Conservation (phyloP, 2,329 filamentous ascomycete species). For the Cladophialophora bantiana region DNA sequence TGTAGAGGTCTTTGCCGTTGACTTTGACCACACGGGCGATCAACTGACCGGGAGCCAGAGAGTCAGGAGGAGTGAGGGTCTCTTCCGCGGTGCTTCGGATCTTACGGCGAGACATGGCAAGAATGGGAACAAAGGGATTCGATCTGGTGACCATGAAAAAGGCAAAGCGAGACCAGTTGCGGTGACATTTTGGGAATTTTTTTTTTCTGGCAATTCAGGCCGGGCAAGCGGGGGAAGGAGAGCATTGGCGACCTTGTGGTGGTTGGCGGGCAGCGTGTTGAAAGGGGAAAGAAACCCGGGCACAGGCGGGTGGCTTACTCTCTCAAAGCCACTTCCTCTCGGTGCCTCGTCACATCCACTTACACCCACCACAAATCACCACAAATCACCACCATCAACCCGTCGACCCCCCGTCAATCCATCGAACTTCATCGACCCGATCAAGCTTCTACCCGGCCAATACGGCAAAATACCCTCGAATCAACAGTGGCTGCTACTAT, state of each 20-base stretch:
- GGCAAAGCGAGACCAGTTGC: background rate
- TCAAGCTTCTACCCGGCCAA: background rate
- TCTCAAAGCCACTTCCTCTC: background rate
- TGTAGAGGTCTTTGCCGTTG: slow-evolving; percentile 89
- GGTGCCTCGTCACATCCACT: too few relatives aligned
- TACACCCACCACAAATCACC: too few relatives aligned
- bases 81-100: slow-evolving; percentile 80
- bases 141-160: background rate
- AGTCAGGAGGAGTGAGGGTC: slow-evolving; percentile 66
- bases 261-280: background rate
- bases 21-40: slow-evolving; percentile 82
- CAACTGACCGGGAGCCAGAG: slow-evolving; percentile 59
- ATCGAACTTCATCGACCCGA: too few relatives aligned
- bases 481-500: background rate
- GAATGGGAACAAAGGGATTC: background rate
- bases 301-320: slow-evolving; percentile 1
- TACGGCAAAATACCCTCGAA: background rate
- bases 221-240: background rate
- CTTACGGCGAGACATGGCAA: slow-evolving; percentile 69
- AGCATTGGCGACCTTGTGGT: too few relatives aligned
- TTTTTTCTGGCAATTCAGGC: background rate
- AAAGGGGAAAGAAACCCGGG: background rate
- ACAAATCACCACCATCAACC: too few relatives aligned
- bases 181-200: background rate
- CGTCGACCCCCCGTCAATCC: too few relatives aligned